phyloP scores from a whole-genome alignment of 257 asterid species.

The Osmanthus fragrans region DNA sequence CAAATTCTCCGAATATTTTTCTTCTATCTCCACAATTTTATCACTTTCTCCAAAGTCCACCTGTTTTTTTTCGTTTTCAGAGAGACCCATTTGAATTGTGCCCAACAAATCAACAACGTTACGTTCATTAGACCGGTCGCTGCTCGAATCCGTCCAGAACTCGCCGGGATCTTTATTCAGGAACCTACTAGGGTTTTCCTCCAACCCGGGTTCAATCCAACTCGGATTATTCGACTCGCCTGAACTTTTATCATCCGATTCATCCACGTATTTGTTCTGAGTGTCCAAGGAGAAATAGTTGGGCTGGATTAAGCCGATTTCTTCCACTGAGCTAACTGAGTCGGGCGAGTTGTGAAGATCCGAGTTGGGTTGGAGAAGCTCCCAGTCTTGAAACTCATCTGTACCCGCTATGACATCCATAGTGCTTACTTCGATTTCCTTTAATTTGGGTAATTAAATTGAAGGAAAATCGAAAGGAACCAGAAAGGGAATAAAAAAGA shows the following conservation, averaged over 20 bases:
- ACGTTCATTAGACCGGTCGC: constrained; percentile 61
- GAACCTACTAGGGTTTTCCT: constrained; percentile 43
- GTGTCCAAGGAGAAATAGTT: constrained; percentile 68
- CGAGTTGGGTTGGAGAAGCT: constrained; percentile 55
- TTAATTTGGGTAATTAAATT: not conserved
- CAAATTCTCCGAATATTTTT: constrained; percentile 30
- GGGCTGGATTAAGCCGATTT: constrained; percentile 50
- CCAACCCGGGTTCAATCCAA: constrained; percentile 77
- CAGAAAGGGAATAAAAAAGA: not conserved
- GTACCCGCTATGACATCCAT: constrained; percentile 48
- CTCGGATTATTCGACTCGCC: constrained; percentile 74
- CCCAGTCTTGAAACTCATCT: constrained; percentile 77
- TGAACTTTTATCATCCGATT: constrained; percentile 42
- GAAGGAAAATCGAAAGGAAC: not conserved
- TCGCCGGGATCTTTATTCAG: constrained; percentile 44
- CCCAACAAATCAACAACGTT: constrained; percentile 44
- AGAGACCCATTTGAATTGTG: constrained; percentile 28
- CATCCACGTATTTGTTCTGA: constrained; percentile 32
- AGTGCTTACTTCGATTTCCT: not conserved
- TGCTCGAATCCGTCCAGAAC: constrained; percentile 77
- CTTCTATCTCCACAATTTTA: constrained; percentile 33
- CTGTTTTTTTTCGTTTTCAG: constrained; percentile 24
- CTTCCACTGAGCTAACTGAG: constrained; percentile 36
- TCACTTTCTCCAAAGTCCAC: constrained; percentile 34
- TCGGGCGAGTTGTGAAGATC: constrained; percentile 36